phyloP scores from a whole-genome alignment of 108 stramenopile genomes.

The Cylindrotheca fusiformis region DNA sequence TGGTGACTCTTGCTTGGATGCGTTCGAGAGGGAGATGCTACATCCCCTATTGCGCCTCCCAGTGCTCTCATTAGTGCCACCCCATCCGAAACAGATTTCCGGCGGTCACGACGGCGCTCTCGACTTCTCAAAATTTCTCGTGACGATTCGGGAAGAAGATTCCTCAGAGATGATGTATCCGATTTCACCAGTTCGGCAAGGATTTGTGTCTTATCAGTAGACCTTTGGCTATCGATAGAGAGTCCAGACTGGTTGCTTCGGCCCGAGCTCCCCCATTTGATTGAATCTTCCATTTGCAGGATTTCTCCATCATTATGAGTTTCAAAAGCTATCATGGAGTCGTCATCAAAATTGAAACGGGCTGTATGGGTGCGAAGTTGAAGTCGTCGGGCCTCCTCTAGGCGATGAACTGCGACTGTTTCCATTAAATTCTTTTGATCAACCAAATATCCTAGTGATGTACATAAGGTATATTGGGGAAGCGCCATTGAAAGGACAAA shows the following conservation, averaged over 20 bases:
- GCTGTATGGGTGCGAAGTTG: neutral
- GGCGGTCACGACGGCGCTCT: slow-evolving; percentile 20
- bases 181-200: slow-evolving; percentile 34
- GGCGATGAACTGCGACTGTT: slow-evolving; percentile 37
- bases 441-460: slow-evolving; percentile 78
- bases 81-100: slow-evolving; percentile 56
- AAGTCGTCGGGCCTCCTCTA: slow-evolving; percentile 47
- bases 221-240: neutral
- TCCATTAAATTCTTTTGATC: slow-evolving; percentile 51
- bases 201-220: slow-evolving; percentile 7
- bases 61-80: slow-evolving; percentile 42
- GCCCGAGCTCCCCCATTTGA: neutral
- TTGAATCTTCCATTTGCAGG: no score
- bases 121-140: slow-evolving; percentile 10
- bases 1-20: neutral
- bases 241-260: neutral
- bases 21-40: neutral
- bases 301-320: no score
- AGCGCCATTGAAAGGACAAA: slow-evolving; percentile 51
- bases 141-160: slow-evolving; percentile 17
- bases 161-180: slow-evolving; percentile 29
- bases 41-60: neutral
- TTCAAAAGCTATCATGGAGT: no score
- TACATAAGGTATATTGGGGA: slow-evolving; percentile 83
- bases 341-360: neutral